Percentiles rank a stretch among this genome's conserved stretches.
Evolutionary conservation across 2,329 filamentous ascomycete species (phyloP).

Genomic region (Epichloe festucae): DNA sequence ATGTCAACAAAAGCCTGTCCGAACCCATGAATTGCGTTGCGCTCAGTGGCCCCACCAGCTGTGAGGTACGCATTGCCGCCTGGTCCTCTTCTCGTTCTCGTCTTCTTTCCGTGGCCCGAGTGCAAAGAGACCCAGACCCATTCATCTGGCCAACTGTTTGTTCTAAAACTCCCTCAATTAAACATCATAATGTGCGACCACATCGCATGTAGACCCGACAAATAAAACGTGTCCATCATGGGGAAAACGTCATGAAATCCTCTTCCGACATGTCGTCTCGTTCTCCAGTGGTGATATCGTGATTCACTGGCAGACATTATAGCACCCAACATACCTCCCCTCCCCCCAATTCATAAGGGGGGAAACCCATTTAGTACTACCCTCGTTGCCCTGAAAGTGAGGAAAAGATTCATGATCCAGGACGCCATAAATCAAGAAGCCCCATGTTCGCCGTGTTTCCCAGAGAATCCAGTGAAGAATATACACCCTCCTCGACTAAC

Average conservation of each 20-base stretch:
- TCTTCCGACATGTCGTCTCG: neutral
- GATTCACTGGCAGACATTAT: neutral
- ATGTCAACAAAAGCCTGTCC: neutral
- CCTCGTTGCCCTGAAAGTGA: neutral
- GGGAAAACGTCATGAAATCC: neutral
- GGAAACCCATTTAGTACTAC: neutral
- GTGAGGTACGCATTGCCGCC: conserved; percentile 2
- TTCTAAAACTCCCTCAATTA: neutral
- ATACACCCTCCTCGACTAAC: neutral
- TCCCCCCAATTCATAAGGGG: neutral
- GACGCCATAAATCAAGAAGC: conserved; percentile 1
- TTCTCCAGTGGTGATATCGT: neutral
- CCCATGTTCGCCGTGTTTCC: conserved; percentile 2
- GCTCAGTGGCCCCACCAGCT: neutral
- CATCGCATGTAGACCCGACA: neutral
- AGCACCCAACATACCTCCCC: neutral
- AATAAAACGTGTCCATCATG: neutral
- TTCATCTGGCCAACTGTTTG: neutral
- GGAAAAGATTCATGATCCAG: neutral
- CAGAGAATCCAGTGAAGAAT: neutral
- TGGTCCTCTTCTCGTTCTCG: neutral
- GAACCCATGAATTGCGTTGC: neutral
- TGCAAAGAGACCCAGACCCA: neutral
- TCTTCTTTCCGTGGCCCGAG: neutral
- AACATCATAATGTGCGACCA: neutral